Conservation (phyloP, 2,329 filamentous ascomycete genomes). For the Clarireedia monteithiana region DNA sequence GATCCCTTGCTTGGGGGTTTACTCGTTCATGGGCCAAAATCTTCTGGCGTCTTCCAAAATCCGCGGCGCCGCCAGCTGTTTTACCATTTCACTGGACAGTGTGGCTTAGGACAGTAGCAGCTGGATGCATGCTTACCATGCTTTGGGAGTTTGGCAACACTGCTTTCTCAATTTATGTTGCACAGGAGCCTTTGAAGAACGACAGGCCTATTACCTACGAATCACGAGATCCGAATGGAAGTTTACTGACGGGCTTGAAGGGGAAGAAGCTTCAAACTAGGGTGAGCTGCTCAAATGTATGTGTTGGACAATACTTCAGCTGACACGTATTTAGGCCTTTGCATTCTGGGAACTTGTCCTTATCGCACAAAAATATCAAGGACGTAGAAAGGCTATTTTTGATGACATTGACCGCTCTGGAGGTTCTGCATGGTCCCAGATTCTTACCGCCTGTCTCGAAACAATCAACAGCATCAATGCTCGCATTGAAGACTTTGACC, state of each 20-base stretch:
- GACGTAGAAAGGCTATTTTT: slow-evolving; percentile 71
- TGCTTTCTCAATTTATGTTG: slow-evolving; percentile 73
- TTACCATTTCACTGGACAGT: slow-evolving; percentile 52
- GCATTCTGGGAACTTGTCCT: slow-evolving; percentile 86
- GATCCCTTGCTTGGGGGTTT: slow-evolving; percentile 58
- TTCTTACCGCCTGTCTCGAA: slow-evolving; percentile 61
- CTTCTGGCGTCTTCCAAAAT: slow-evolving; percentile 68
- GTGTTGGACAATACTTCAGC: neutral
- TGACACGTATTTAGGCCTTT: slow-evolving; percentile 50
- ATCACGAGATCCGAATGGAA: slow-evolving; percentile 87
- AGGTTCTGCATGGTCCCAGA: slow-evolving; percentile 74
- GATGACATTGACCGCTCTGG: slow-evolving; percentile 78
- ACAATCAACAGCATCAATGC: slow-evolving; percentile 59
- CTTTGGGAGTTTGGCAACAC: slow-evolving; percentile 73
- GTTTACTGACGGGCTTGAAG: slow-evolving; percentile 73
- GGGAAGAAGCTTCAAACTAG: slow-evolving; percentile 72
- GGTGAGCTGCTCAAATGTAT: slow-evolving; percentile 36
- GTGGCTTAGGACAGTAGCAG: slow-evolving; percentile 46
- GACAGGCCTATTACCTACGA: slow-evolving; percentile 76
- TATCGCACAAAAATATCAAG: slow-evolving; percentile 66
- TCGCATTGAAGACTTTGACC: slow-evolving; percentile 52
- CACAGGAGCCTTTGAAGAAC: slow-evolving; percentile 75
- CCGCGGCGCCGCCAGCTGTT: slow-evolving; percentile 52
- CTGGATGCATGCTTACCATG: slow-evolving; percentile 59
- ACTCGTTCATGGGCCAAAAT: slow-evolving; percentile 63